Evolutionary conservation across 1,139 yeast genomes (phyloP).

Genomic region (Suhomyces bribrorum): DNA sequence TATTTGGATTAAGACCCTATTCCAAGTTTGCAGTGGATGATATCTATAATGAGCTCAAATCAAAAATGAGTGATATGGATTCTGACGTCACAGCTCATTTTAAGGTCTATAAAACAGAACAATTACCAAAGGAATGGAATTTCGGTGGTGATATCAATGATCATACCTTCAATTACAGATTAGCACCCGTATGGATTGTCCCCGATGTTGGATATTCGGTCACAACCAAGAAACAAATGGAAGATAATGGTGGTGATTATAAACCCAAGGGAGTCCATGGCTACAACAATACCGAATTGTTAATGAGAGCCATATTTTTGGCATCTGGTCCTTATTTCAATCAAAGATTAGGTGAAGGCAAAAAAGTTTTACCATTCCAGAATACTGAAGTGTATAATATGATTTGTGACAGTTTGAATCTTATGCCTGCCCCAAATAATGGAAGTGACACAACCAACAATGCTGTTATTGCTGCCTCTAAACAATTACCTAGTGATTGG

Average conservation of each 20-base stretch:
- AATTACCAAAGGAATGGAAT: slow-evolving; percentile 63
- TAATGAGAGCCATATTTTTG: slow-evolving; percentile 82
- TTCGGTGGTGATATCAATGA: slow-evolving; percentile 55
- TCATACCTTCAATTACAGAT: slow-evolving; percentile 53
- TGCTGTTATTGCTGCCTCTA: slow-evolving; percentile 24
- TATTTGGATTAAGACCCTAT: slow-evolving; percentile 71
- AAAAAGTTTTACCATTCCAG: slow-evolving; percentile 60
- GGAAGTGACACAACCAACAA: slow-evolving; percentile 41
- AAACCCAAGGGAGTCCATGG: slow-evolving; percentile 82
- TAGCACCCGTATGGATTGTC: slow-evolving; percentile 84
- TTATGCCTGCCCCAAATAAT: slow-evolving; percentile 60
- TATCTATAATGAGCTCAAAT: slow-evolving; percentile 34
- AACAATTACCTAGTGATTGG: slow-evolving; percentile 54
- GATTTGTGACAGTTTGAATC: slow-evolving; percentile 64
- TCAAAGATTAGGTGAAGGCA: slow-evolving; percentile 23
- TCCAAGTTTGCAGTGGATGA: slow-evolving; percentile 34
- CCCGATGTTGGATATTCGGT: slow-evolving; percentile 81
- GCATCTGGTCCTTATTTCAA: slow-evolving; percentile 80
- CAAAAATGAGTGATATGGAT: slow-evolving; percentile 27
- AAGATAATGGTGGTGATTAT: slow-evolving; percentile 50
- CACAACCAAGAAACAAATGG: slow-evolving; percentile 63
- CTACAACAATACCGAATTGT: slow-evolving; percentile 69
- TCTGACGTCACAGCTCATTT: slow-evolving; percentile 31
- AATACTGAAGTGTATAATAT: slow-evolving; percentile 76
- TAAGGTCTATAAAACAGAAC: slow-evolving; percentile 54